These are phyloP conservation scores for Bipolaris sorokiniana DNA, from an alignment of 2,329 filamentous ascomycete genomes.

Conservation along the genomic window DNA sequence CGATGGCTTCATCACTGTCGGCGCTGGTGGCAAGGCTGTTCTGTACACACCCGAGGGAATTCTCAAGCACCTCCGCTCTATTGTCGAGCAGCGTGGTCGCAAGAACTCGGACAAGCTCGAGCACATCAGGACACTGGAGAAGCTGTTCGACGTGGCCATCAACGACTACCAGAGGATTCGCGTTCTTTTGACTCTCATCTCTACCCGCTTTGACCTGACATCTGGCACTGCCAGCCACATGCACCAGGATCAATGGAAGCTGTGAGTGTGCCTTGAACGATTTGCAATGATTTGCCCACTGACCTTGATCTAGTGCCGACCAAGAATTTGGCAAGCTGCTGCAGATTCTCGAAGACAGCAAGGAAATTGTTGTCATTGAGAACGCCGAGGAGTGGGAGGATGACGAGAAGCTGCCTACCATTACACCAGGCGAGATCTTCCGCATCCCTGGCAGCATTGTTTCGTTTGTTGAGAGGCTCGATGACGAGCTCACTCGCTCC, in stretches of 20 bases:
- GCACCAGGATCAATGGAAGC: slow-evolving; percentile 96
- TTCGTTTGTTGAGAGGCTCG: slow-evolving; percentile 91
- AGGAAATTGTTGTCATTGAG: slow-evolving; percentile 85
- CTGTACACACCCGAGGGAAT: slow-evolving; percentile 97
- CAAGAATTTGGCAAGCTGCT: slow-evolving; percentile 82
- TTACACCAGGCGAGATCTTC: slow-evolving; percentile 78
- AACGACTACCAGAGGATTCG: slow-evolving; percentile 95
- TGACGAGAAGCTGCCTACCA: slow-evolving; percentile 86
- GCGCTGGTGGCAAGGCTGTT: slow-evolving; percentile 84
- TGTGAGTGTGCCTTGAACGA: slow-evolving; percentile 49
- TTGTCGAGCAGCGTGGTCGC: slow-evolving; percentile 95
- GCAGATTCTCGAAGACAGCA: slow-evolving; percentile 76
- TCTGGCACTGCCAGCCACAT: slow-evolving; percentile 81
- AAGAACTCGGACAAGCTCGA: slow-evolving; percentile 97
- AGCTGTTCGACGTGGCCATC: slow-evolving; percentile 83
- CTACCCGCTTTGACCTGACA: slow-evolving; percentile 91
- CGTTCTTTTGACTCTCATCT: slow-evolving; percentile 87
- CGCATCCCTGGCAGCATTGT: slow-evolving; percentile 93
- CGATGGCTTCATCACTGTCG: slow-evolving; percentile 87
- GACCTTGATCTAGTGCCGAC: slow-evolving; percentile 64
- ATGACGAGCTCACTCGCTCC: slow-evolving; percentile 97
- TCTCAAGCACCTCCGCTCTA: slow-evolving; percentile 91
- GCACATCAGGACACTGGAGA: slow-evolving; percentile 98
- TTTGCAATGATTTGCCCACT: slow-evolving; percentile 10
- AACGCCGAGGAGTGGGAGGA: slow-evolving; percentile 98